phyloP scores from a whole-genome alignment of 305 asterid genomes.

The Petunia hybrid region DNA sequence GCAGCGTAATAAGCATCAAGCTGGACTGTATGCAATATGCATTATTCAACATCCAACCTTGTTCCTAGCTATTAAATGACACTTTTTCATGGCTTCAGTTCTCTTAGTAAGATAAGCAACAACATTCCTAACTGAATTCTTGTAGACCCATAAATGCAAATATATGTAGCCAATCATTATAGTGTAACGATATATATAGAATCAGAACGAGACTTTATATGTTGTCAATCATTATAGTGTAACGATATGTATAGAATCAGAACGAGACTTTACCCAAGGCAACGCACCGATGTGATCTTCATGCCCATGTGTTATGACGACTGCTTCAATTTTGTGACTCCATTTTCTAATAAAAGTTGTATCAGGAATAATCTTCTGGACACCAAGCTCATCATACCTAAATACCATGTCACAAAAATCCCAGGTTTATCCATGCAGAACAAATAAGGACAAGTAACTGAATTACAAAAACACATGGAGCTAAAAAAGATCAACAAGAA shows the following conservation, averaged over 20 bases:
- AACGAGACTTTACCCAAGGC: constrained; percentile 97
- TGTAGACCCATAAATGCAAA: neutral
- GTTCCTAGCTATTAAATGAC: too few species aligned
- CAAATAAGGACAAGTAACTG: neutral
- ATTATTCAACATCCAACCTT: too few species aligned
- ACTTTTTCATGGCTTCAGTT: neutral
- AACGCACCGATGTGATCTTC: constrained; percentile 99
- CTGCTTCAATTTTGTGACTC: constrained; percentile 99
- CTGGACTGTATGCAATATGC: too few species aligned
- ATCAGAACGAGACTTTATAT: constrained; percentile 65
- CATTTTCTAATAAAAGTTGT: constrained; percentile 91
- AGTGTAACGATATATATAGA: constrained; percentile 28
- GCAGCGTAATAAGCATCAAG: too few species aligned
- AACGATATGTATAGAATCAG: constrained; percentile 36
- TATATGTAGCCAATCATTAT: constrained; percentile 7
- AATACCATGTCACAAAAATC: constrained; percentile 36
- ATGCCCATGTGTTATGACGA: constrained; percentile 96
- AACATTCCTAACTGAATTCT: too few species aligned
- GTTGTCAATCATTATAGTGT: neutral
- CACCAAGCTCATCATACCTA: constrained; percentile 94
- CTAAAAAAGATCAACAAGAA: neutral
- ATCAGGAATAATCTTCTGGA: constrained; percentile 98
- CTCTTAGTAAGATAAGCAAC: too few species aligned
- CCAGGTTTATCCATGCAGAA: constrained; percentile 23
- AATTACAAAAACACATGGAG: too few species aligned